Percentiles rank a stretch among this genome's conserved stretches.
Conservation (phyloP, 306 rosid species). For the Prunus mume region DNA sequence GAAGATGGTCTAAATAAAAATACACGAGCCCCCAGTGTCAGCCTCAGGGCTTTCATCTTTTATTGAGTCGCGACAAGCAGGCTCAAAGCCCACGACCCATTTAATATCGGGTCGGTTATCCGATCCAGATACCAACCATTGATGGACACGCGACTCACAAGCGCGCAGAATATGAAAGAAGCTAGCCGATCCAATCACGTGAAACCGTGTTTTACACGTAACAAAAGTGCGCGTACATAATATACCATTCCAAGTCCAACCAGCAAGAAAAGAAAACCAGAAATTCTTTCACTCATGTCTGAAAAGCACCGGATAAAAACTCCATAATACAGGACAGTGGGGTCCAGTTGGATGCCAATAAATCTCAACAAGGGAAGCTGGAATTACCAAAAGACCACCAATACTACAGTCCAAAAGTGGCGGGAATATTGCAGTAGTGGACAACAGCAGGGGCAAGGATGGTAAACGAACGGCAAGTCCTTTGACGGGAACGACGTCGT, state of each 20-base stretch:
- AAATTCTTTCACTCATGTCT: constrained; percentile 30
- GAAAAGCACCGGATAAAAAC: constrained; percentile 24
- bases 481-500: constrained; percentile 8
- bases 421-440: not conserved
- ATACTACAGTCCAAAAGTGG: not conserved
- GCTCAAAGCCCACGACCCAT: constrained; percentile 5
- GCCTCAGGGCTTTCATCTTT: not conserved
- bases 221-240: not conserved
- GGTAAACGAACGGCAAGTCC: not conserved
- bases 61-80: not conserved
- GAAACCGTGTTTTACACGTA: not conserved
- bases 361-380: not conserved
- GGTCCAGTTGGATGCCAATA: constrained; percentile 13
- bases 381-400: constrained; percentile 39
- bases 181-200: not conserved
- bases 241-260: not conserved
- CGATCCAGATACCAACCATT: not conserved
- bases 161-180: not conserved
- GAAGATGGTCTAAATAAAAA: too few species aligned
- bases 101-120: not conserved
- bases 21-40: not conserved
- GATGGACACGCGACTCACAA: not conserved
- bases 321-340: constrained; percentile 8
- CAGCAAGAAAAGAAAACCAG: constrained; percentile 25
- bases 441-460: not conserved